Evolutionary conservation across 495 filamentous ascomycete genomes (phyloP), one percentile per base, ranked within the genome.

Genomic region (Cercophora sp.): DNA sequence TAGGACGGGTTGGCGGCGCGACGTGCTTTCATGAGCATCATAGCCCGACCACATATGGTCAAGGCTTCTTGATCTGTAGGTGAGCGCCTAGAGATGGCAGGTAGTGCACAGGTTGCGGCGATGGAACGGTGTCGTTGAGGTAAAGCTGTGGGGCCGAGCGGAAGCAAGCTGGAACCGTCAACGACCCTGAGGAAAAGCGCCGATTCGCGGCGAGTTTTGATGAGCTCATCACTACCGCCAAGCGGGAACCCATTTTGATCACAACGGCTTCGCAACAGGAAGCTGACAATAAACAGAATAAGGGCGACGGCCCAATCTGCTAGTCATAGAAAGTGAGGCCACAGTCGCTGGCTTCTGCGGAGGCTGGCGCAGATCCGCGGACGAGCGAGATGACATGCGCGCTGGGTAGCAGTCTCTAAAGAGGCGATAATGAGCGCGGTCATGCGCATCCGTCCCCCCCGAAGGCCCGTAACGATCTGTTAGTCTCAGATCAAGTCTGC

Each of bases 401-500:
- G 5, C 8, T 18, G 36, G 36, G 4, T 39, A 39, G 36, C 36
- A 39, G 10, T 39, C 2, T 25, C 15, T 13, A 43, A 22, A 6
- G 4, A 47, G 27, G 8, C 29, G 16, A 32, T 24, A 35, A 19
- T 34, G 29, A 48, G 31, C 4, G 16, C 19, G 43, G 22, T 24
- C 31, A 37, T 37, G 19, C 19, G 5, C 46, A 15, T 29, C 36
- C 35, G 35, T 29, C 24, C 31, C 31, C 19, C 18, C 20, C 22
- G 11, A 29, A 27, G 13, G 35, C n/a, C 48, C n/a, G 23, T 41
- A 26, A 20, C n/a, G 13, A 35, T 36, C 29, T 8, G 25, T 41
- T 51, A 27, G 35, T 29, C 8, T 22, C 24, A 41, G 48, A 51
- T 51, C 48, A 51, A 16, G 5, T 15, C 48, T 36, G 55, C 11